Conservation (phyloP, 495 filamentous ascomycete species). For the Usnea hakonensis region DNA sequence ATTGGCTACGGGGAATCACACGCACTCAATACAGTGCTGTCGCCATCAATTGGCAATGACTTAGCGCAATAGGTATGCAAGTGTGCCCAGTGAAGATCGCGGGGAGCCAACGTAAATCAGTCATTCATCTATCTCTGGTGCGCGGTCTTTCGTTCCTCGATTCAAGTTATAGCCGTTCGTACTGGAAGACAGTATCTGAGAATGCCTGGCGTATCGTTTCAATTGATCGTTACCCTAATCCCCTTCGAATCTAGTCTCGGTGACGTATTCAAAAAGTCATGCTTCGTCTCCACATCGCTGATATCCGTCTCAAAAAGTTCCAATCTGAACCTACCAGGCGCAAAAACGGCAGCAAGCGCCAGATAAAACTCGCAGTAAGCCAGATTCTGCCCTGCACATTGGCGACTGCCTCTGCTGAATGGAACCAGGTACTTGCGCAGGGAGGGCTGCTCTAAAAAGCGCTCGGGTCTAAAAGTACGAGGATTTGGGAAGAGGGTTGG, state of each 20-base stretch:
- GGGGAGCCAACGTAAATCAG: too few relatives aligned
- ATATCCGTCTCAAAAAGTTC: slow-evolving; percentile 20
- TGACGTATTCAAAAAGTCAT: slow-evolving; percentile 17
- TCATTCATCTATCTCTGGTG: too few relatives aligned
- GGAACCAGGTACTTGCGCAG: slow-evolving; percentile 17
- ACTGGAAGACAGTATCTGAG: too few relatives aligned
- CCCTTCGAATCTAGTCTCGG: slow-evolving; percentile 19
- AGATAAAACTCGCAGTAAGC: slow-evolving; percentile 22
- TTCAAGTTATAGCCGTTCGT: too few relatives aligned
- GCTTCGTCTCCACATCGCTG: slow-evolving; percentile 17
- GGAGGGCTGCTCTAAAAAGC: slow-evolving; percentile 27
- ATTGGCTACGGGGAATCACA: too few relatives aligned
- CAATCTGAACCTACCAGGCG: slow-evolving; percentile 14
- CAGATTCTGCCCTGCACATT: slow-evolving; percentile 20
- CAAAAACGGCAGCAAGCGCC: slow-evolving; percentile 17
- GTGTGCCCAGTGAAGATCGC: too few relatives aligned
- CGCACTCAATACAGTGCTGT: too few relatives aligned
- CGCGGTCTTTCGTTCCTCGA: too few relatives aligned
- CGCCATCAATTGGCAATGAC: too few relatives aligned
- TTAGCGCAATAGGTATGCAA: too few relatives aligned
- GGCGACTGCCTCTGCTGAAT: slow-evolving; percentile 18
- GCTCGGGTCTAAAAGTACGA: slow-evolving; percentile 37
- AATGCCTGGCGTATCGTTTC: neutral
- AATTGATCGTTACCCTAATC: slow-evolving; percentile 17
- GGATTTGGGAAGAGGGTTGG: slow-evolving; percentile 27